Percentiles rank a stretch among this genome's conserved stretches.
Conservation (phyloP, 2,329 filamentous ascomycete species). For the Apiospora pterosperma region DNA sequence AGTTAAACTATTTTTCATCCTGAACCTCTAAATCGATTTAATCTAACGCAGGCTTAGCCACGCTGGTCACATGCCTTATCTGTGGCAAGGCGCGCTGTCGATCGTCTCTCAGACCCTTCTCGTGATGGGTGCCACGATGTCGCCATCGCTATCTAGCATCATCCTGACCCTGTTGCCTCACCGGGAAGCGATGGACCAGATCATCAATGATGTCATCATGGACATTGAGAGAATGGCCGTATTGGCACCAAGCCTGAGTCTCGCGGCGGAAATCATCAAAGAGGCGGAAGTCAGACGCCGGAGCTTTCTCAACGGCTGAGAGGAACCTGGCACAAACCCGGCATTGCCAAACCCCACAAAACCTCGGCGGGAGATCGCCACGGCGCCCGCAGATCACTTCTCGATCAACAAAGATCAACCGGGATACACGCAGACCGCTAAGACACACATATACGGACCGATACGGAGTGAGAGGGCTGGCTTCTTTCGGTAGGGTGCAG, state of each 20-base stretch:
- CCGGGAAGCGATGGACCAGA: constrained; percentile 64
- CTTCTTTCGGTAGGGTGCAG: background rate
- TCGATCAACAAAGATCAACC: background rate
- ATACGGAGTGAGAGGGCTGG: background rate
- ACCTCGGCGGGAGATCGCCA: background rate
- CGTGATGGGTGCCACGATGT: constrained; percentile 83
- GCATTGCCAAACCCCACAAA: background rate
- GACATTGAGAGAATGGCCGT: constrained; percentile 74
- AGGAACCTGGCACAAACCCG: background rate
- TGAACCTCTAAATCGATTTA: constrained; percentile 9
- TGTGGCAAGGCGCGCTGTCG: constrained; percentile 81
- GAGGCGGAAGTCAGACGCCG: constrained; percentile 73
- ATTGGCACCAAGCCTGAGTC: constrained; percentile 70
- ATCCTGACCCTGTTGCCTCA: constrained; percentile 54
- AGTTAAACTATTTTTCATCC: constrained; percentile 1
- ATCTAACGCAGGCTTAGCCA: constrained; percentile 53
- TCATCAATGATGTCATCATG: constrained; percentile 73
- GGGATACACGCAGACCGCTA: background rate
- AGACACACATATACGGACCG: background rate
- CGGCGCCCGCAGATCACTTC: background rate
- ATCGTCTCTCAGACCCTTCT: constrained; percentile 80
- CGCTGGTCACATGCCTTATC: constrained; percentile 78
- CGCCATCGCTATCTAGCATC: constrained; percentile 65
- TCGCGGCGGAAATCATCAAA: constrained; percentile 77
- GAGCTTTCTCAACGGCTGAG: constrained; percentile 53